Evolutionary conservation across 2,329 filamentous ascomycete genomes (phyloP).

Genomic region (Aspergillus quadrilineatus): DNA sequence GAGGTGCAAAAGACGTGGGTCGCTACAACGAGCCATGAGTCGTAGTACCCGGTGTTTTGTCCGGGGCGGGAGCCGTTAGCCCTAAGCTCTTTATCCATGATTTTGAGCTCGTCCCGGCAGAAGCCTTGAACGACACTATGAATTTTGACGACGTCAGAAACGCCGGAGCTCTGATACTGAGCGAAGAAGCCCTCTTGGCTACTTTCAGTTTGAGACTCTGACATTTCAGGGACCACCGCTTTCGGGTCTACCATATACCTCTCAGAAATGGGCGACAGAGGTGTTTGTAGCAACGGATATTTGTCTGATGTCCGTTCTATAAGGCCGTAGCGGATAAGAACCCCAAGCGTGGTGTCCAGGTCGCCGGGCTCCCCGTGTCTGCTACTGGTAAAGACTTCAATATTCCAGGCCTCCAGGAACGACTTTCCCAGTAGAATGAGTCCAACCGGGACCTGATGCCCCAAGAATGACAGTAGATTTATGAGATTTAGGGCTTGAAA

Average conservation of each 20-base stretch:
- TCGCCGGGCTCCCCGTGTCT: constrained; percentile 37
- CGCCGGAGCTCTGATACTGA: constrained; percentile 28
- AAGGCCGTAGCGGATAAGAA: constrained; percentile 48
- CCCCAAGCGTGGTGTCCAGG: constrained; percentile 47
- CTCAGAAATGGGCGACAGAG: constrained; percentile 21
- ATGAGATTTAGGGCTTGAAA: constrained; percentile 63
- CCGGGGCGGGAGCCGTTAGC: constrained; percentile 13
- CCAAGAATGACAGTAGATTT: constrained; percentile 64
- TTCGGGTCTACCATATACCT: constrained; percentile 27
- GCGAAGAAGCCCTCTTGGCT: constrained; percentile 37
- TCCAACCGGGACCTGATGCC: constrained; percentile 64
- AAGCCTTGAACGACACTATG: constrained; percentile 51
- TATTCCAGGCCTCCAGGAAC: constrained; percentile 32
- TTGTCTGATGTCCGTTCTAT: constrained; percentile 42
- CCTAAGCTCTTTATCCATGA: constrained; percentile 32
- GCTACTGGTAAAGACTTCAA: constrained; percentile 41
- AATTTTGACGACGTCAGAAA: constrained; percentile 48
- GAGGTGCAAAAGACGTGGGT: constrained; percentile 44
- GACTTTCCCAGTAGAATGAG: constrained; percentile 58
- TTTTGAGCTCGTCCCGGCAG: constrained; percentile 47
- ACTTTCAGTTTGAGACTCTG: constrained; percentile 36
- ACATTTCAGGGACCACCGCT: constrained; percentile 27
- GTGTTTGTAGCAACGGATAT: constrained; percentile 25
- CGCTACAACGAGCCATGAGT: constrained; percentile 46
- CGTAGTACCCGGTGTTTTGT: constrained; percentile 36